Base-by-base conservation (phyloP, 2,329 filamentous ascomycete species). In the Alternaria longipes region DNA sequence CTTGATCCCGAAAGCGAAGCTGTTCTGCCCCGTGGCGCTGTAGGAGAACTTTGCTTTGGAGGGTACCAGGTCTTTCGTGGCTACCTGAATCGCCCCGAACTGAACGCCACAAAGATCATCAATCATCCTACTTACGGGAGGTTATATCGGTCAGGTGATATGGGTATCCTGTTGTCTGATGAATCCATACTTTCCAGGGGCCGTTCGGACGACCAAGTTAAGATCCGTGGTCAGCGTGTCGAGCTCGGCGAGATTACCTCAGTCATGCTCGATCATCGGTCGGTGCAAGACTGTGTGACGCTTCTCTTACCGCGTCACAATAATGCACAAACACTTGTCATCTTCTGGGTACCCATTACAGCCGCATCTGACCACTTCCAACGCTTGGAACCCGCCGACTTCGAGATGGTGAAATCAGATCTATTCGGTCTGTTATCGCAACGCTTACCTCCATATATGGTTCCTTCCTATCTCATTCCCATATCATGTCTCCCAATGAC, bases 1-100 rank as follows among this genome's bases (percentile, higher is more conserved):
- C 83, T 88, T 5, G 77, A 84, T 0, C 72, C 74, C 4, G 53
- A 52, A 0, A 73, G 63, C 18, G 55, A 73, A 11, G 49, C 56
- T 4, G 71, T 87, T 1, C 80, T 93, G 0, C 92, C 92, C 0
- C 75, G 86, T 7, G 92, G 93, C 3, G 90, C 87, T 64, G 82
- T 92, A 16, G 94, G 94, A 11, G 93, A 97, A 75, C 83, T 97
- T 7, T 96, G 91, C 71, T 95, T 97, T 75, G 93, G 92, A 14
- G 94, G 93, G 11, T 87, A 91, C 50, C 93, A 97, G 78, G 87
- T 97, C 5, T 87, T 84, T 42, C 83, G 85, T 40, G 92, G 92
- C 1, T 97, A 94, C 71, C 82, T 95, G 28, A 87, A 90, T 59
- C 83, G 86, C 76, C 84, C 87, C 0, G 83, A 85, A 4, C 78